These are phyloP conservation scores for Diacronema lutheri DNA, from an alignment of 78 protist species.

Conservation along the genomic window DNA sequence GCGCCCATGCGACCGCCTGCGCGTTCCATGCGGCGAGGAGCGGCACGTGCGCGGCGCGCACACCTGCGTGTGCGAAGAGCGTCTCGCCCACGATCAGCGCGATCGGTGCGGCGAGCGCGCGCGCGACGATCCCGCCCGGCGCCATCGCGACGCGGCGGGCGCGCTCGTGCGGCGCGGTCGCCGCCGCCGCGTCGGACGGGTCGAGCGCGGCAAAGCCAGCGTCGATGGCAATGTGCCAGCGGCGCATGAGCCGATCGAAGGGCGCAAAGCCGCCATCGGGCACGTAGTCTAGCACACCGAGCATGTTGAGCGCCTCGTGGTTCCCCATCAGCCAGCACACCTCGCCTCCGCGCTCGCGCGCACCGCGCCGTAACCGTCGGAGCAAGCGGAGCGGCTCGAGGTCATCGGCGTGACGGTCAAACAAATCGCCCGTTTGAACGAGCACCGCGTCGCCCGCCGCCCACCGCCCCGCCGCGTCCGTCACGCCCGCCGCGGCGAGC, in stretches of 20 bases:
- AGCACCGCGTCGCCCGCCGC: neutral
- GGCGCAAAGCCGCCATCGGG: neutral
- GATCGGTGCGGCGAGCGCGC: neutral
- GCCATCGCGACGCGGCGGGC: no score
- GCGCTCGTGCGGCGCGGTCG: no score
- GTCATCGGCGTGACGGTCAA: neutral
- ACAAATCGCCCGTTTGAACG: constrained; percentile 4
- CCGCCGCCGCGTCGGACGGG: no score
- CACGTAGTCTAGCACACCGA: neutral
- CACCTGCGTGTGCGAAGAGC: constrained; percentile 17
- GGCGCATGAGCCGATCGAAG: neutral
- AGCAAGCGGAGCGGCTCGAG: neutral
- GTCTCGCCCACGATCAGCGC: neutral
- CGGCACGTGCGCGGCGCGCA: neutral
- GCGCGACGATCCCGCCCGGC: no score
- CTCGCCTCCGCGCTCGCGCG: neutral
- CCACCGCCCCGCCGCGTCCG: neutral
- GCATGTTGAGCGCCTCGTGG: neutral
- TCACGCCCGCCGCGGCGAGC: neutral
- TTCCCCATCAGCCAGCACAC: neutral
- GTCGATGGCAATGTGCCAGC: no score
- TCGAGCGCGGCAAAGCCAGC: no score
- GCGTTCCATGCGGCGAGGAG: neutral
- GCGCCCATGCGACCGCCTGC: neutral
- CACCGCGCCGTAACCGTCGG: neutral